These are phyloP conservation scores for Globisporangium splendens DNA, from an alignment of 352 stramenopile species.

Conservation along the genomic window DNA sequence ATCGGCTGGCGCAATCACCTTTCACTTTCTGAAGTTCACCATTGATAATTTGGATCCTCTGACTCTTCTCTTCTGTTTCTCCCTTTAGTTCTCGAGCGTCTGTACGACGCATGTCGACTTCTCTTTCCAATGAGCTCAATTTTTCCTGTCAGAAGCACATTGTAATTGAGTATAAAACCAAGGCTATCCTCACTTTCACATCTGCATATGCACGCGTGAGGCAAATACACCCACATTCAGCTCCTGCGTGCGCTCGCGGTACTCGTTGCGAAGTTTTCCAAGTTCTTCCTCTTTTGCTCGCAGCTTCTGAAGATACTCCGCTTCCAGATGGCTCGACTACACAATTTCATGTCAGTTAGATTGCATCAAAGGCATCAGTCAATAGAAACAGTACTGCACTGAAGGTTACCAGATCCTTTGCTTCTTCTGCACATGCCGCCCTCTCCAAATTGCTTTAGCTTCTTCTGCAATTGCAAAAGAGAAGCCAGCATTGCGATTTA, in stretches of 20 bases:
- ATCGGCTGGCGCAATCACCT: constrained; percentile 46
- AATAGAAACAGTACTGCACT: background rate
- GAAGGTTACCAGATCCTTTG: constrained; percentile 43
- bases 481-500: too few relatives aligned
- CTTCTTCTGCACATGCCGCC: constrained; percentile 49
- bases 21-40: constrained; percentile 81
- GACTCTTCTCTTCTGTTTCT: constrained; percentile 58
- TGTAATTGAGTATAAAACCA: background rate
- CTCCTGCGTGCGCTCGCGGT: constrained; percentile 47
- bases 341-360: background rate
- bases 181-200: background rate
- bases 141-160: constrained; percentile 22
- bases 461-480: constrained; percentile 10
- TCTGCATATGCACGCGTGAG: background rate
- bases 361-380: background rate
- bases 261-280: constrained; percentile 41
- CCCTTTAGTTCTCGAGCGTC: constrained; percentile 61
- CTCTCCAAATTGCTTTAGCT: constrained; percentile 31
- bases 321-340: constrained; percentile 42
- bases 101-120: constrained; percentile 52
- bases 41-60: constrained; percentile 58
- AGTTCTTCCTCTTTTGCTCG: constrained; percentile 51
- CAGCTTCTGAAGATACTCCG: constrained; percentile 38
- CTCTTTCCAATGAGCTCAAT: constrained; percentile 39
- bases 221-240: constrained; percentile 34